A percentile compares a stretch with the other conserved stretches of the same genome.
These are phyloP conservation scores for Sanghuangporus sanghuang DNA, from an alignment of 1,284 basidiomycete genomes.

Conservation along the genomic window DNA sequence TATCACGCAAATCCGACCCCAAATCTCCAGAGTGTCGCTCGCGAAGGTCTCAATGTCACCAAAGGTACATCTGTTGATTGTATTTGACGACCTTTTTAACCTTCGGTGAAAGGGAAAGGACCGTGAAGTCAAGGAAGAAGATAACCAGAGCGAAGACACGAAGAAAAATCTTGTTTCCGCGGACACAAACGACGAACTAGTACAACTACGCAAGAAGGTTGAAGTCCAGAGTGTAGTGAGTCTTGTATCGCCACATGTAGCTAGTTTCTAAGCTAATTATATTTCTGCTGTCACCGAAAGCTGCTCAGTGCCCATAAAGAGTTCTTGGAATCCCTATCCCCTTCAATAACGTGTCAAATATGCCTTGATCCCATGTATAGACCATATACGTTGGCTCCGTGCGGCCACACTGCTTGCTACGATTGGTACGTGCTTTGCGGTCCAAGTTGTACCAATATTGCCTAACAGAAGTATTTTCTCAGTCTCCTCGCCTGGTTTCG, in stretches of 20 bases:
- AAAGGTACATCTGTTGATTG: slow-evolving; percentile 1
- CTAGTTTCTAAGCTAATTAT: background rate
- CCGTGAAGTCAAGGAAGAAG: background rate
- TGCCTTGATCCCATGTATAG: slow-evolving; percentile 67
- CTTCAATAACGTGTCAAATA: slow-evolving; percentile 57
- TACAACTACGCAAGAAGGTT: background rate
- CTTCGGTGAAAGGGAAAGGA: slow-evolving; percentile 9
- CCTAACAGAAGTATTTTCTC: slow-evolving; percentile 3
- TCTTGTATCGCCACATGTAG: background rate
- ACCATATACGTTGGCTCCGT: slow-evolving; percentile 66
- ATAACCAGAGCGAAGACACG: background rate
- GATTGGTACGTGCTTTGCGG: slow-evolving; percentile 11
- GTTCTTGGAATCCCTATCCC: slow-evolving; percentile 5
- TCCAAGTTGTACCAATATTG: background rate
- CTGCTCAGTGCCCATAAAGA: slow-evolving; percentile 9
- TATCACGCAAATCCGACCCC: background rate
- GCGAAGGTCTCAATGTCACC: background rate
- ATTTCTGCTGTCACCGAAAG: background rate
- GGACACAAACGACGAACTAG: background rate
- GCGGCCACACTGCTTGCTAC: slow-evolving; percentile 70
- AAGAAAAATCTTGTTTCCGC: background rate
- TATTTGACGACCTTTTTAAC: background rate
- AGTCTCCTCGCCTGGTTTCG: slow-evolving; percentile 77
- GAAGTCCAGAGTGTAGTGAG: slow-evolving; percentile 7
- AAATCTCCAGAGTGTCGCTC: background rate